Evolutionary conservation across 78 protist genomes (phyloP).

Genomic region (Dictyostelium purpureum): DNA sequence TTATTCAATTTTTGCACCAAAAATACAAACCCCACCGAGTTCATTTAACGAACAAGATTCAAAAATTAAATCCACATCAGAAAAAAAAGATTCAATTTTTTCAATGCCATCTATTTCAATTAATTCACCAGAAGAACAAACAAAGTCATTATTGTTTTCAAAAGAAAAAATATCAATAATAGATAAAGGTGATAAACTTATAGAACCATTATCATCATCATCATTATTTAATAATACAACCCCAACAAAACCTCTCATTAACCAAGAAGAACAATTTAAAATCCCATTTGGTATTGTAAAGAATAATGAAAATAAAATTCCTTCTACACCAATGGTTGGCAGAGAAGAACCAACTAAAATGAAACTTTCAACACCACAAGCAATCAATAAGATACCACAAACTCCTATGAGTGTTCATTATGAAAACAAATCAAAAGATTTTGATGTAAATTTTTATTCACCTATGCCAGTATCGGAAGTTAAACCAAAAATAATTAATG

Average conservation of each 20-base stretch:
- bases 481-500: not conserved
- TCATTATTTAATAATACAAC: not conserved
- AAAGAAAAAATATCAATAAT: too few relatives aligned
- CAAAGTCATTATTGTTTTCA: too few relatives aligned
- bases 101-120: too few relatives aligned
- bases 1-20: too few relatives aligned
- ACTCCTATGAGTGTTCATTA: conserved; percentile 28
- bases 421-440: not conserved
- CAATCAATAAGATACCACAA: not conserved
- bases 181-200: too few relatives aligned
- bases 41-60: too few relatives aligned
- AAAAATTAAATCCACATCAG: too few relatives aligned
- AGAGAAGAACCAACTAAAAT: not conserved
- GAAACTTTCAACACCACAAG: not conserved
- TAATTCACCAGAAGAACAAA: too few relatives aligned
- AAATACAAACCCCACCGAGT: too few relatives aligned
- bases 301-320: not conserved
- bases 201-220: not conserved
- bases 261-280: too few relatives aligned
- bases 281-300: not conserved
- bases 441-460: not conserved
- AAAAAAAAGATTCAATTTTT: too few relatives aligned
- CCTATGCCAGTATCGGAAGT: not conserved
- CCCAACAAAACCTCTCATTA: too few relatives aligned
- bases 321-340: not conserved